These are phyloP conservation scores for Pseudogymnoascus sp. DNA, from an alignment of 2,329 filamentous ascomycete genomes.

Conservation along the genomic window DNA sequence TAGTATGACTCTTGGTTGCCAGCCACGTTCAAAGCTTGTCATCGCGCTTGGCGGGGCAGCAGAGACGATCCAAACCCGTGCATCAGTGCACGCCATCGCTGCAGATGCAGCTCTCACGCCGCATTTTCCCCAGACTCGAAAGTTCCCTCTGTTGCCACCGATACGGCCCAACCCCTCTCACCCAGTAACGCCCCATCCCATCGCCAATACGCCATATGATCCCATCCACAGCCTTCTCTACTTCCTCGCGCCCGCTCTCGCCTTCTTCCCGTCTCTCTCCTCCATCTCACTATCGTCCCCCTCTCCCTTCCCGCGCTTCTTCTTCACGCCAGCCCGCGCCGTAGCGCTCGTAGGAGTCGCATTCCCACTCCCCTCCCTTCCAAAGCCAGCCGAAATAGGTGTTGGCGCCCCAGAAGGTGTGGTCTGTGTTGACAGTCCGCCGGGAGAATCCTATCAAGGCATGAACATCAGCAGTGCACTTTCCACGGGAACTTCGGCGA, in stretches of 20 bases:
- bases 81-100: background rate
- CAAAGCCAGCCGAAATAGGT: conserved; percentile 47
- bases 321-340: conserved; percentile 34
- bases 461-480: conserved; percentile 23
- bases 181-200: background rate
- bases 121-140: background rate
- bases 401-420: conserved; percentile 42
- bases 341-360: conserved; percentile 48
- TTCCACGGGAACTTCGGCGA: background rate
- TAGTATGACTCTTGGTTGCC: conserved; percentile 1
- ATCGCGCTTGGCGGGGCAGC: background rate
- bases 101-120: background rate
- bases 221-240: background rate
- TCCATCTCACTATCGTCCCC: conserved; percentile 53
- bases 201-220: background rate
- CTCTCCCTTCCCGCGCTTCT: conserved; percentile 35
- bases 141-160: background rate
- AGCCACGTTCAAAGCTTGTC: background rate
- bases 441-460: conserved; percentile 22
- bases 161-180: background rate
- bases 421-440: conserved; percentile 20
- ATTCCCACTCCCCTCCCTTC: conserved; percentile 39
- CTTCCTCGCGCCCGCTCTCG: background rate
- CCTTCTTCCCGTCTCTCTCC: conserved; percentile 37
- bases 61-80: background rate